phyloP scores from a whole-genome alignment of 169 alveolate species.

The Plasmodium cynomolgi region DNA sequence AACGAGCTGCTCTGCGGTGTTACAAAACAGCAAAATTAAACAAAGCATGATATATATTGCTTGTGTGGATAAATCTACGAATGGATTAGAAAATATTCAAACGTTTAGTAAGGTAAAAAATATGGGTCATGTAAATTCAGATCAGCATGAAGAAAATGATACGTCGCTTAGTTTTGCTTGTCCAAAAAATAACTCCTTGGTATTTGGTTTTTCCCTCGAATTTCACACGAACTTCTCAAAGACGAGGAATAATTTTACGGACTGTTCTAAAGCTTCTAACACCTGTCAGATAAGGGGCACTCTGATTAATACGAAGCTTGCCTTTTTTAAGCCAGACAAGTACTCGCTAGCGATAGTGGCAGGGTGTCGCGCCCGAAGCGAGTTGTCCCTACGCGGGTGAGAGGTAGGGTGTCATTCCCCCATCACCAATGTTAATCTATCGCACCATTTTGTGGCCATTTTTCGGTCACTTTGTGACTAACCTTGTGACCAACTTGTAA shows the following conservation, averaged over 20 bases:
- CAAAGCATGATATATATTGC: constrained; percentile 76
- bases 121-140: constrained; percentile 37
- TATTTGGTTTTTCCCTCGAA: constrained; percentile 69
- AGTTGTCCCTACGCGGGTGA: not conserved
- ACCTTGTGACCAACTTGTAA: not conserved
- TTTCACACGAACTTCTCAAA: constrained; percentile 67
- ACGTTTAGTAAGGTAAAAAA: constrained; percentile 67
- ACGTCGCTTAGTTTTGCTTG: constrained; percentile 56
- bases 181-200: constrained; percentile 60
- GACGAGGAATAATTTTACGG: constrained; percentile 55
- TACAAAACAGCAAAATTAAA: constrained; percentile 62
- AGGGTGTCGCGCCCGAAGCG: constrained; percentile 9
- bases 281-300: constrained; percentile 43
- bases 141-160: constrained; percentile 25
- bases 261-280: constrained; percentile 34
- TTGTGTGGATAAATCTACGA: constrained; percentile 65
- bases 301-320: constrained; percentile 37
- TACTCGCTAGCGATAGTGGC: constrained; percentile 66
- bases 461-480: not conserved
- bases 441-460: not conserved
- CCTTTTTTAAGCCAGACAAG: constrained; percentile 40
- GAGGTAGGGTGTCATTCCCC: not conserved
- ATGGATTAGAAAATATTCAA: constrained; percentile 66
- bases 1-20: constrained; percentile 67
- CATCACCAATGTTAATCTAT: not conserved